These are phyloP conservation scores for Piper longum DNA, from an alignment of 164 flowering plant species.

Conservation along the genomic window DNA sequence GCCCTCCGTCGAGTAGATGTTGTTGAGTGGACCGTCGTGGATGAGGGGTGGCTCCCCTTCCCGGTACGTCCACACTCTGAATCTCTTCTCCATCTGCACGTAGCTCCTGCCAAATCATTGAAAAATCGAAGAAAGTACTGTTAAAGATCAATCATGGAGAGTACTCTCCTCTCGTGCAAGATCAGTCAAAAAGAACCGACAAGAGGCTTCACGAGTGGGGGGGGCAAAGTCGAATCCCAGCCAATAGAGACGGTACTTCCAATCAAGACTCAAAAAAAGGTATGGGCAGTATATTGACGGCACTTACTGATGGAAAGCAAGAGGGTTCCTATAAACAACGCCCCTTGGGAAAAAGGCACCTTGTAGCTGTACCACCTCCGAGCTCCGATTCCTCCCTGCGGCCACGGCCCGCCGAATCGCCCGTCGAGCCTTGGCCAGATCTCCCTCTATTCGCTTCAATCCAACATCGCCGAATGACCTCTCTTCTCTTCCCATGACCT, in stretches of 20 bases:
- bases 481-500: neutral
- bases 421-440: slow-evolving; percentile 31
- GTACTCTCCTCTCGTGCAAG: no score
- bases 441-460: slow-evolving; percentile 29
- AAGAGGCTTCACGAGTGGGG: no score
- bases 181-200: no score
- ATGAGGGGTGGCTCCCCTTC: slow-evolving; percentile 63
- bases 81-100: slow-evolving; percentile 55
- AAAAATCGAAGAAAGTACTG: neutral
- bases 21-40: slow-evolving; percentile 65
- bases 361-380: slow-evolving; percentile 9
- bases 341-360: slow-evolving; percentile 31
- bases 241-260: neutral
- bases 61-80: slow-evolving; percentile 48
- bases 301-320: slow-evolving; percentile 43
- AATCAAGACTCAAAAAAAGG: neutral
- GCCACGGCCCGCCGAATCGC: slow-evolving; percentile 29
- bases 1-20: slow-evolving; percentile 60
- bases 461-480: neutral
- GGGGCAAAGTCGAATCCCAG: no score
- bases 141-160: neutral
- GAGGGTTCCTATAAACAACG: slow-evolving; percentile 33
- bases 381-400: slow-evolving; percentile 10
- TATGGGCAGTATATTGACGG: neutral
- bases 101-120: slow-evolving; percentile 38